phyloP scores from a whole-genome alignment of 495 filamentous ascomycete species.

The Antarctomyces pellizariae region DNA sequence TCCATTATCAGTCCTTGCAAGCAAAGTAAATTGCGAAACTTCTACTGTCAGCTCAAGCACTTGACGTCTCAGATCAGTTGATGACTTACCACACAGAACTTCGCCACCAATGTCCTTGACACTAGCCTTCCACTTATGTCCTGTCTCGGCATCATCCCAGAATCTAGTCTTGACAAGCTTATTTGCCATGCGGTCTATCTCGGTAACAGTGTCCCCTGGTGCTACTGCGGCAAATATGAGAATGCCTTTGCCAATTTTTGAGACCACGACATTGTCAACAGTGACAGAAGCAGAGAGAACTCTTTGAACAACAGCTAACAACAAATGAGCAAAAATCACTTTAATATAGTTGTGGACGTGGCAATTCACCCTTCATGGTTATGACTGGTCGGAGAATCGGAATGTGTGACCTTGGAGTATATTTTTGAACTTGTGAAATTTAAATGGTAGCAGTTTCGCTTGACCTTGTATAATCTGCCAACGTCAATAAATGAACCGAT shows the following conservation, averaged over 20 bases:
- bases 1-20: constrained; percentile 80
- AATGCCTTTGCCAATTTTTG: constrained; percentile 71
- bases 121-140: constrained; percentile 64
- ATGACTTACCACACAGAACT: constrained; percentile 58
- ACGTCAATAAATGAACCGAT: too few species aligned
- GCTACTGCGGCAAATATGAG: constrained; percentile 82
- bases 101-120: constrained; percentile 76
- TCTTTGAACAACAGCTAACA: constrained; percentile 71
- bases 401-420: too few species aligned
- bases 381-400: not conserved
- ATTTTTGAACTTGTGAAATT: too few species aligned
- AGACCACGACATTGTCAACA: constrained; percentile 77
- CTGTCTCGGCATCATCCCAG: constrained; percentile 55
- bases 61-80: not conserved
- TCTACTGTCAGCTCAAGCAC: constrained; percentile 4
- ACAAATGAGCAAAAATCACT: too few species aligned
- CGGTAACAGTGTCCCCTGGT: constrained; percentile 73
- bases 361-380: constrained; percentile 21
- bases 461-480: too few species aligned
- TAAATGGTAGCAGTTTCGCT: too few species aligned
- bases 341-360: not conserved
- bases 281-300: constrained; percentile 96
- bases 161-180: constrained; percentile 78
- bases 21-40: constrained; percentile 98
- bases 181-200: constrained; percentile 57